phyloP scores from a whole-genome alignment of 805 yeast species.

The Saccharomycopsis sp. region DNA sequence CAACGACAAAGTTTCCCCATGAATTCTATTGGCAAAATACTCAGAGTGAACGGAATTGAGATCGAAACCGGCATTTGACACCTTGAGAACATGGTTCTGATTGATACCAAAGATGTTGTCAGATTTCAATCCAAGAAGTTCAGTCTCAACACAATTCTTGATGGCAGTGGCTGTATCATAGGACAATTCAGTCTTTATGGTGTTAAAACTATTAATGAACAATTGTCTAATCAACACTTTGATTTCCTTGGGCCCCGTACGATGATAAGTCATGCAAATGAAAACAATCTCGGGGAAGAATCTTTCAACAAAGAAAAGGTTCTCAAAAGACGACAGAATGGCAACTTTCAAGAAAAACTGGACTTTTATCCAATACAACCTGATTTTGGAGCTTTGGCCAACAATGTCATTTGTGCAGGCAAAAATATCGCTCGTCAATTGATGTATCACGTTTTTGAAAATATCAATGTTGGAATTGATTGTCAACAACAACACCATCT shows the following conservation, averaged over 20 bases:
- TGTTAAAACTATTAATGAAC: slow-evolving; percentile 40
- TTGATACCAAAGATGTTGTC: neutral
- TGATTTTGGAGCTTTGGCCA: slow-evolving; percentile 38
- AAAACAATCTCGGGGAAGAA: slow-evolving; percentile 66
- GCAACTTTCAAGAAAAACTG: slow-evolving; percentile 56
- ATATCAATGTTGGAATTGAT: slow-evolving; percentile 61
- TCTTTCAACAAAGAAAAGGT: slow-evolving; percentile 48
- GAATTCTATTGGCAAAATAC: too few species aligned
- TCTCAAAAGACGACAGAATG: slow-evolving; percentile 62
- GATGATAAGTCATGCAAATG: slow-evolving; percentile 43
- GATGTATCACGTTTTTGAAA: slow-evolving; percentile 52
- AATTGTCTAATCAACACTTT: slow-evolving; percentile 39
- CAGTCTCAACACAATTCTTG: too few species aligned
- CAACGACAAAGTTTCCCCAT: too few species aligned
- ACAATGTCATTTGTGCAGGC: too few species aligned
- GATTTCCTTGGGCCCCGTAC: slow-evolving; percentile 26
- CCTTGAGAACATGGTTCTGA: too few species aligned
- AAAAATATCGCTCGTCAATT: too few species aligned
- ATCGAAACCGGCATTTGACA: too few species aligned
- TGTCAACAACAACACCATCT: slow-evolving; percentile 51
- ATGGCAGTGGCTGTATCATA: too few species aligned
- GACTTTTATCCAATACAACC: slow-evolving; percentile 60
- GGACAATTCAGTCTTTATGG: slow-evolving; percentile 40
- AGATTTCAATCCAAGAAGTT: neutral
- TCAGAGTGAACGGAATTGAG: too few species aligned